Conservation (phyloP, 1,284 basidiomycete genomes). For the Limonomyces culmigenus region DNA sequence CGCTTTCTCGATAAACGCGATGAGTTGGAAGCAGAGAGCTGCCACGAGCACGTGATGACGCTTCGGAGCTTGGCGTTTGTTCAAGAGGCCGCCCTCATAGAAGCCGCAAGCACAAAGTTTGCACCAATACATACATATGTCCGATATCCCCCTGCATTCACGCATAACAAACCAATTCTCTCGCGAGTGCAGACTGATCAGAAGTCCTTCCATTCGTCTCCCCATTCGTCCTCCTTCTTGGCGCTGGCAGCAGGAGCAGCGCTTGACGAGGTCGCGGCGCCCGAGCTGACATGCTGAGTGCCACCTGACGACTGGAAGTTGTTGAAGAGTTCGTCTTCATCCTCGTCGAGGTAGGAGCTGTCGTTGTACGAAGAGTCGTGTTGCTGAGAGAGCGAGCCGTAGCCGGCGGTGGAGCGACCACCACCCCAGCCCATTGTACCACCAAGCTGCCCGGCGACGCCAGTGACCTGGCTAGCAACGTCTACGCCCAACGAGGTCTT, state of each 20-base stretch:
- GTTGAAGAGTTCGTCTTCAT: slow-evolving; percentile 36
- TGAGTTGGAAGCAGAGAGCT: too few species aligned
- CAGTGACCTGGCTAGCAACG: slow-evolving; percentile 53
- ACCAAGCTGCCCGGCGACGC: slow-evolving; percentile 36
- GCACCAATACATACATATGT: neutral
- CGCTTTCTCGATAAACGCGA: too few species aligned
- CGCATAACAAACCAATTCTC: too few species aligned
- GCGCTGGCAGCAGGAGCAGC: slow-evolving; percentile 10
- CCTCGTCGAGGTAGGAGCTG: slow-evolving; percentile 12
- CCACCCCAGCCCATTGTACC: slow-evolving; percentile 19
- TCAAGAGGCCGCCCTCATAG: too few species aligned
- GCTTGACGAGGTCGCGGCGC: slow-evolving; percentile 7
- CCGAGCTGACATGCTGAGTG: slow-evolving; percentile 5
- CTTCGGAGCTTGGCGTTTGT: too few species aligned
- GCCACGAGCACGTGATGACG: too few species aligned
- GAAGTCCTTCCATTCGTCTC: slow-evolving; percentile 62
- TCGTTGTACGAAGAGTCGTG: slow-evolving; percentile 5
- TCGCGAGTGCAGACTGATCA: too few species aligned
- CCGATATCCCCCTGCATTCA: too few species aligned
- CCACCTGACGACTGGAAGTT: slow-evolving; percentile 16
- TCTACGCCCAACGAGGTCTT: slow-evolving; percentile 63
- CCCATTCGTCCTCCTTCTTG: slow-evolving; percentile 43
- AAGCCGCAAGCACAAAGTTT: too few species aligned
- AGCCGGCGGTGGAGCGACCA: slow-evolving; percentile 31
- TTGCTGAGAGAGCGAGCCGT: slow-evolving; percentile 26